Evolutionary conservation across 129 eudicot species (phyloP).

Genomic region (Scalesia atractyloides): DNA sequence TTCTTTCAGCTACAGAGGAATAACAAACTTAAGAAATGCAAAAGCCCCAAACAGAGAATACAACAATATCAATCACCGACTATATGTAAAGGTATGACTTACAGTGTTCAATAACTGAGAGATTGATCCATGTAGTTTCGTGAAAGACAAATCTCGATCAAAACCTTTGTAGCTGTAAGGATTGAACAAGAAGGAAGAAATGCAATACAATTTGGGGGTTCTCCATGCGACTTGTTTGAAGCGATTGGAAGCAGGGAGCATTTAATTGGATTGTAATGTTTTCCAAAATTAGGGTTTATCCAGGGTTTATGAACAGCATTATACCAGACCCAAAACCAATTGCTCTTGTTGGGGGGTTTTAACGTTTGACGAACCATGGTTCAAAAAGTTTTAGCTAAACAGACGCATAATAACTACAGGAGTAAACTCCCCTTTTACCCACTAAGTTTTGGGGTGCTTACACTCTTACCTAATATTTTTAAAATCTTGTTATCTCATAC

Average conservation of each 20-base stretch:
- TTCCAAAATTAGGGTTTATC: slow-evolving; percentile 38
- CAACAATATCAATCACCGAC: background rate
- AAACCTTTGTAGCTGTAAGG: slow-evolving; percentile 9
- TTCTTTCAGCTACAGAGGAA: too few relatives aligned
- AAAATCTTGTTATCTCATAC: too few relatives aligned
- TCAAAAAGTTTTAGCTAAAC: too few relatives aligned
- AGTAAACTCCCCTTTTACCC: too few relatives aligned
- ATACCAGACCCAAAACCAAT: background rate
- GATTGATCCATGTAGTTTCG: slow-evolving; percentile 18
- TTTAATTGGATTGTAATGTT: slow-evolving; percentile 13
- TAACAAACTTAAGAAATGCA: background rate
- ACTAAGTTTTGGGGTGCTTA: too few relatives aligned
- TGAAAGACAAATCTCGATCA: background rate
- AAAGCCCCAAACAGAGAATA: background rate
- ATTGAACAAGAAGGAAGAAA: slow-evolving; percentile 17
- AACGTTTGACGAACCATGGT: too few relatives aligned
- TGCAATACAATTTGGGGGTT: slow-evolving; percentile 16
- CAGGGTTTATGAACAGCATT: slow-evolving; percentile 23
- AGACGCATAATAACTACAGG: too few relatives aligned
- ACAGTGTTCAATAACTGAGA: slow-evolving; percentile 18
- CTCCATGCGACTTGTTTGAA: slow-evolving; percentile 26
- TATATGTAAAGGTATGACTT: slow-evolving; percentile 11
- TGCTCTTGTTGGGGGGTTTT: background rate
- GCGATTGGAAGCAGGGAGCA: slow-evolving; percentile 39
- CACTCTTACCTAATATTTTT: too few relatives aligned